These are phyloP conservation scores for Pichia sp. DNA, from an alignment of 1,139 yeast species.

Conservation along the genomic window DNA sequence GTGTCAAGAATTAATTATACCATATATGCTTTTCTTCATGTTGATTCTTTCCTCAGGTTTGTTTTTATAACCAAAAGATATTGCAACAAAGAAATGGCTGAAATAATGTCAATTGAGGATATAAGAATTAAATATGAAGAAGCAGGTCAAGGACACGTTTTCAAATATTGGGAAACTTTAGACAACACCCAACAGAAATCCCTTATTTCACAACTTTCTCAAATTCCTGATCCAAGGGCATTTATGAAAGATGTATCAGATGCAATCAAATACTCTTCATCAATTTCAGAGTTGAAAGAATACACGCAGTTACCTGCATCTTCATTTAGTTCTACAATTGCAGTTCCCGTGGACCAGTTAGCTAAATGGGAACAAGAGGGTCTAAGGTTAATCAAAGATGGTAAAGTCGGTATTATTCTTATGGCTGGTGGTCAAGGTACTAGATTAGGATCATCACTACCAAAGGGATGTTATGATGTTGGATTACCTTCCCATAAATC, in stretches of 20 bases:
- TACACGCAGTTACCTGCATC: slow-evolving; percentile 46
- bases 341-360: slow-evolving; percentile 30
- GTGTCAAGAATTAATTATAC: too few relatives aligned
- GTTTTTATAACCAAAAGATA: neutral
- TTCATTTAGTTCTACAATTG: slow-evolving; percentile 46
- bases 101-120: neutral
- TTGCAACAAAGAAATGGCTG: too few relatives aligned
- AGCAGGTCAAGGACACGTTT: slow-evolving; percentile 31
- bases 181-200: slow-evolving; percentile 29
- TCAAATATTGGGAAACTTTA: slow-evolving; percentile 38
- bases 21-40: neutral
- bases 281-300: slow-evolving; percentile 33
- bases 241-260: slow-evolving; percentile 41
- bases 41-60: neutral
- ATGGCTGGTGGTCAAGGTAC: slow-evolving; percentile 99
- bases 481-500: slow-evolving; percentile 79
- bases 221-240: slow-evolving; percentile 37
- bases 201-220: slow-evolving; percentile 36
- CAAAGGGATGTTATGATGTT: slow-evolving; percentile 92
- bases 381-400: slow-evolving; percentile 56
- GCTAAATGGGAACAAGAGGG: slow-evolving; percentile 56
- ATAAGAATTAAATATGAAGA: slow-evolving; percentile 18
- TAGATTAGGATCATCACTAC: slow-evolving; percentile 78
- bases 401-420: slow-evolving; percentile 80
- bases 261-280: slow-evolving; percentile 38